Conservation (phyloP, 371 early-diverging fungal genomes). For the Aphelidium insulamus region DNA sequence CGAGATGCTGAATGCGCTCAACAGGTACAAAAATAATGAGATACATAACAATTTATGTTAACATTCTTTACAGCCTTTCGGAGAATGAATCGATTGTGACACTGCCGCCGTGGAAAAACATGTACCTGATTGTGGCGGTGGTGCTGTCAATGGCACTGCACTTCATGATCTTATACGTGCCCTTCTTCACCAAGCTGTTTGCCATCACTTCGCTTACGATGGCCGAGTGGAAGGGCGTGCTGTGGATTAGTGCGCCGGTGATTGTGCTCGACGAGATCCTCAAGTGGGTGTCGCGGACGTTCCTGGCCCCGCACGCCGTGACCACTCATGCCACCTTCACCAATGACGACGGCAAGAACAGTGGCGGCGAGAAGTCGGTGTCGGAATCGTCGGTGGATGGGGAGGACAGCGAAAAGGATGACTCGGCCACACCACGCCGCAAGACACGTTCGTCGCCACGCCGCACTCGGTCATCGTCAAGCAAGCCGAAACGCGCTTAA, state of each 20-base stretch:
- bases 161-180: slow-evolving; percentile 79
- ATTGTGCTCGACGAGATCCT: slow-evolving; percentile 76
- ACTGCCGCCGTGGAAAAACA: slow-evolving; percentile 70
- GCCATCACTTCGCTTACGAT: slow-evolving; percentile 59
- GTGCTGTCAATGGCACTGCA: slow-evolving; percentile 72
- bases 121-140: slow-evolving; percentile 64
- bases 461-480: no score
- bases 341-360: no score
- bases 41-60: no score
- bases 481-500: no score
- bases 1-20: slow-evolving; percentile 94
- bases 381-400: no score
- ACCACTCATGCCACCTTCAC: no score
- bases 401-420: no score
- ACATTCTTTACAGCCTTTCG: slow-evolving; percentile 21
- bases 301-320: slow-evolving; percentile 28
- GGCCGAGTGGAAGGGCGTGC: slow-evolving; percentile 77
- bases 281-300: slow-evolving; percentile 54
- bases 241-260: slow-evolving; percentile 72
- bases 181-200: slow-evolving; percentile 40
- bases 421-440: no score
- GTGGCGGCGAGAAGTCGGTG: no score
- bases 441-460: no score
- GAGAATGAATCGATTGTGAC: slow-evolving; percentile 82
- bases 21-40: no score